Conservation (phyloP, 768 basidiomycete genomes). For the Tremella yokohamensis region DNA sequence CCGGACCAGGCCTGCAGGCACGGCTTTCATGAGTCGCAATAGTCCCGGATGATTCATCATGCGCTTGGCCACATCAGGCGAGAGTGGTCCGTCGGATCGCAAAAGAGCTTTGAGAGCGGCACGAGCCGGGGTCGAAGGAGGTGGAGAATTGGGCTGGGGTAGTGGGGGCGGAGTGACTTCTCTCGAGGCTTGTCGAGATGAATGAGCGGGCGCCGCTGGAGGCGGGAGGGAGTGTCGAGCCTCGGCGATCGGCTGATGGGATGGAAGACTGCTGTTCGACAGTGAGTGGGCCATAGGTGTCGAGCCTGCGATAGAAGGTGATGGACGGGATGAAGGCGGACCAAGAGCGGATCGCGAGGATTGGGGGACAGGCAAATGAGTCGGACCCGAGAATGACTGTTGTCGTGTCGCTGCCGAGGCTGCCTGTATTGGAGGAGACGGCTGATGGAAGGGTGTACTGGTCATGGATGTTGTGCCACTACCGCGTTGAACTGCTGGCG, state of each 20-base stretch:
- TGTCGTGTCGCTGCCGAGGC: background rate
- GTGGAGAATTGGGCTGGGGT: constrained; percentile 29
- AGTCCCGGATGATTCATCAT: constrained; percentile 37
- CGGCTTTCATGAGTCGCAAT: constrained; percentile 33
- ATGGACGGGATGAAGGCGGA: background rate
- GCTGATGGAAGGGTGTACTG: background rate
- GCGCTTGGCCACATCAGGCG: constrained; percentile 34
- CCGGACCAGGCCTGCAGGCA: constrained; percentile 18
- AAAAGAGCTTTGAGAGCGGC: constrained; percentile 33
- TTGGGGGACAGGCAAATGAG: background rate
- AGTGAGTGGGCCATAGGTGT: background rate
- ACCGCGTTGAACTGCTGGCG: background rate
- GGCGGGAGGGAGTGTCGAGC: constrained; percentile 18
- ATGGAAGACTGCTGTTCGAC: constrained; percentile 1
- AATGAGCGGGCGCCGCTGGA: constrained; percentile 16
- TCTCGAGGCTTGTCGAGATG: constrained; percentile 9
- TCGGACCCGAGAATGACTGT: background rate
- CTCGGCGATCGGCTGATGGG: background rate
- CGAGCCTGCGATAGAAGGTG: constrained; percentile 1
- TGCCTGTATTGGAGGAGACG: background rate
- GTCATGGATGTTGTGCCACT: background rate
- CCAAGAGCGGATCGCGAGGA: background rate
- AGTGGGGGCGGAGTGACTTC: constrained; percentile 34
- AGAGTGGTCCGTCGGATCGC: constrained; percentile 33
- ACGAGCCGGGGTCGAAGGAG: constrained; percentile 40